Conservation (phyloP, 495 filamentous ascomycete genomes). For the Astrothelium subdiscretum region DNA sequence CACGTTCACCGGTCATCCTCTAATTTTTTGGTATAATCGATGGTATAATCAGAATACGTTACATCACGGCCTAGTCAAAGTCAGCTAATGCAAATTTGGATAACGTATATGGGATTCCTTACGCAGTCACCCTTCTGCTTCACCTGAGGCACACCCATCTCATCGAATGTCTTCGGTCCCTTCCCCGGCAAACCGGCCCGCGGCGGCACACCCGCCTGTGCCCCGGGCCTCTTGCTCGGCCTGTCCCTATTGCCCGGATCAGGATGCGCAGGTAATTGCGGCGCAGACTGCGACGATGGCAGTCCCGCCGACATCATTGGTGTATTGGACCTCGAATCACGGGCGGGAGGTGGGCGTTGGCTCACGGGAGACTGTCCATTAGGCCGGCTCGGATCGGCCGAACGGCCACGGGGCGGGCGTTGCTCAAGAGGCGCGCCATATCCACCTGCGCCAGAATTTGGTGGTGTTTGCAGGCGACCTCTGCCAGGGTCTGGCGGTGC, state of each 20-base stretch:
- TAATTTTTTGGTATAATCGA: background rate
- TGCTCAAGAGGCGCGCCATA: slow-evolving; percentile 4
- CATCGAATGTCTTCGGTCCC: slow-evolving; percentile 93
- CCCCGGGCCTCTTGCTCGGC: slow-evolving; percentile 9
- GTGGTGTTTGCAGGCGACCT: background rate
- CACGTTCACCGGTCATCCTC: background rate
- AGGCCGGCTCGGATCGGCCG: background rate
- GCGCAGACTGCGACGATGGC: background rate
- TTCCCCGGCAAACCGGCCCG: slow-evolving; percentile 43
- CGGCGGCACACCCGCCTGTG: slow-evolving; percentile 2
- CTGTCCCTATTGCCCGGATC: slow-evolving; percentile 16
- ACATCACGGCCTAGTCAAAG: slow-evolving; percentile 46
- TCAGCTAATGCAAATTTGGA: slow-evolving; percentile 21
- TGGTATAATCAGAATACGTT: slow-evolving; percentile 16
- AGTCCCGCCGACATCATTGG: background rate
- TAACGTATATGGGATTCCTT: slow-evolving; percentile 34
- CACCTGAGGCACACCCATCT: slow-evolving; percentile 82
- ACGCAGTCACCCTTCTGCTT: slow-evolving; percentile 84
- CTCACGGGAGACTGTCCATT: background rate
- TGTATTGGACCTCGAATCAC: background rate
- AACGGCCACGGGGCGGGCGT: background rate
- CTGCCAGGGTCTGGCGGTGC: slow-evolving; percentile 14
- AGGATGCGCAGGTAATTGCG: slow-evolving; percentile 1
- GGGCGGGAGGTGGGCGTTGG: background rate
- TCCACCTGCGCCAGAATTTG: background rate